Conservation (phyloP, 148 eudicot genomes). For the Rhododendron henanense region DNA sequence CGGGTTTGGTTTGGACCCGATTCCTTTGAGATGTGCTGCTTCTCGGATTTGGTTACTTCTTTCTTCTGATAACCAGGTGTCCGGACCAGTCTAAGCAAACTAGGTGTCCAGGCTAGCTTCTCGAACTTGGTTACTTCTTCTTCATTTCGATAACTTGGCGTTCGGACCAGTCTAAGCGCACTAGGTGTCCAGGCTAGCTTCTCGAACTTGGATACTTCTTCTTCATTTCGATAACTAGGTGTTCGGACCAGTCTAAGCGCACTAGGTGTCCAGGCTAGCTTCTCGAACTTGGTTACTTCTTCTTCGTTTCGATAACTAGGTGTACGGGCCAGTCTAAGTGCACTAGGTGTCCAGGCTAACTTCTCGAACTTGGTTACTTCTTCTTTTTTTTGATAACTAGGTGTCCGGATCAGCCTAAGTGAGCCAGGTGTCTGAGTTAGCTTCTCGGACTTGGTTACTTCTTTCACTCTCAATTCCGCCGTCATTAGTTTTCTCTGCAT, state of each 20-base stretch:
- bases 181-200: background rate
- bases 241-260: too few relatives aligned
- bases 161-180: background rate
- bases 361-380: slow-evolving; percentile 19
- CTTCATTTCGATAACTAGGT: too few relatives aligned
- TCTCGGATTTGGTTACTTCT: background rate
- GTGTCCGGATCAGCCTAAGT: background rate
- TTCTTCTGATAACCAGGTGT: background rate
- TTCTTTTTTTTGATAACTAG: background rate
- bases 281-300: too few relatives aligned
- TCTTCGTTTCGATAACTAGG: background rate
- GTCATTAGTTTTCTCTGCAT: slow-evolving; percentile 32
- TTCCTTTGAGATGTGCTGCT: background rate
- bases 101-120: background rate
- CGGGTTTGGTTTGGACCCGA: slow-evolving; percentile 25
- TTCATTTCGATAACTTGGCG: background rate
- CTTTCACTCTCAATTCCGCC: slow-evolving; percentile 42
- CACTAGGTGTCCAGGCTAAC: background rate
- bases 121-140: background rate
- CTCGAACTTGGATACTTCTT: background rate
- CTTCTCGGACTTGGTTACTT: slow-evolving; percentile 30
- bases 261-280: too few relatives aligned
- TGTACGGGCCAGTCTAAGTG: background rate
- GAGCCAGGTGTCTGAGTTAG: background rate
- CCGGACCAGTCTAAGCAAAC: background rate